phyloP scores from a whole-genome alignment of 169 alveolate species.

The Plasmodium falciparum region DNA sequence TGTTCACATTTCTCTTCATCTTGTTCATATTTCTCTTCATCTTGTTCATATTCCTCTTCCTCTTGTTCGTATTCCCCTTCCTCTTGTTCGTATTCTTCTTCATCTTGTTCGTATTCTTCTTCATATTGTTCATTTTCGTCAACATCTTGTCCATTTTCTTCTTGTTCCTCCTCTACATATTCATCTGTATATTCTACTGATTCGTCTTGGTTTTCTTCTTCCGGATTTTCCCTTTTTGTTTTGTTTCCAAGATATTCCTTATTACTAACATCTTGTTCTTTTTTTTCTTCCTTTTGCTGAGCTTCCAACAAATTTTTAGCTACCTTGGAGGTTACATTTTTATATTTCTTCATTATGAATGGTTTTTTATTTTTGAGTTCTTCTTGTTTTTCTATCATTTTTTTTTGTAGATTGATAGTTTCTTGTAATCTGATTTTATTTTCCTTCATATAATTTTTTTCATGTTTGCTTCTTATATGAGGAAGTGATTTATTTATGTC shows the following conservation, averaged over 20 bases:
- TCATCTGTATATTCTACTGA: conserved; percentile 3
- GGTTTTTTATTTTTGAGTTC: conserved; percentile 45
- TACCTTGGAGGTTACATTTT: conserved; percentile 46
- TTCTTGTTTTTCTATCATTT: conserved; percentile 32
- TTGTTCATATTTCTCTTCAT: conserved; percentile 1
- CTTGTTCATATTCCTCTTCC: not conserved
- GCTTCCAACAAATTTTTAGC: conserved; percentile 11
- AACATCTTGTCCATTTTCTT: not conserved
- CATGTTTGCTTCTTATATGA: conserved; percentile 27
- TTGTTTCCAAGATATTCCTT: not conserved
- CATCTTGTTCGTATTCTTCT: conserved; percentile 1
- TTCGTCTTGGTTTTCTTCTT: not conserved
- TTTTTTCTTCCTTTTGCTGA: not conserved
- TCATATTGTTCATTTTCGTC: conserved; percentile 3
- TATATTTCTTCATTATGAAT: conserved; percentile 41
- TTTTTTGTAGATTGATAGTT: conserved; percentile 31
- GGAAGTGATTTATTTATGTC: conserved; percentile 52
- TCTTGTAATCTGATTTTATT: conserved; percentile 30
- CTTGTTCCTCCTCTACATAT: not conserved
- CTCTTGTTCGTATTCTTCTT: not conserved
- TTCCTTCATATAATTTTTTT: conserved; percentile 72
- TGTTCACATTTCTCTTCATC: not conserved
- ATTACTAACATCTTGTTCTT: not conserved
- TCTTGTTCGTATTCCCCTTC: not conserved
- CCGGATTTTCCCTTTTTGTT: not conserved